Evolutionary conservation across 495 filamentous ascomycete genomes (phyloP).

Genomic region (Tuber indicum): DNA sequence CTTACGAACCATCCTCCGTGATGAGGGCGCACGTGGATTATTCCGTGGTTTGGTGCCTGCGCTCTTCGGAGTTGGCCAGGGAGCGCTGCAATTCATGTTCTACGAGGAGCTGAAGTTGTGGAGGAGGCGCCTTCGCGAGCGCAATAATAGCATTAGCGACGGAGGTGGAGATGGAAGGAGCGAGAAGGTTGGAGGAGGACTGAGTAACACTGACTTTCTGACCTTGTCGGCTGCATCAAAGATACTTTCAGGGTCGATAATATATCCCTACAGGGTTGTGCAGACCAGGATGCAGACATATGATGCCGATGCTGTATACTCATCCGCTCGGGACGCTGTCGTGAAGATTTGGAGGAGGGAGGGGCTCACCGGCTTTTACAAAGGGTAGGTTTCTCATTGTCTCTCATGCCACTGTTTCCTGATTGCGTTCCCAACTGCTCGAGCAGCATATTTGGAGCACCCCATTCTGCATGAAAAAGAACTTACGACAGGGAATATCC

Average conservation of each 20-base stretch:
- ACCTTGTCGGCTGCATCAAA: constrained; percentile 75
- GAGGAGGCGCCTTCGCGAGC: constrained; percentile 38
- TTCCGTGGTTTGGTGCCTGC: constrained; percentile 78
- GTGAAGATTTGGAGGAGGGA: constrained; percentile 68
- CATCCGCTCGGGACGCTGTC: constrained; percentile 63
- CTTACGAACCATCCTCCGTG: constrained; percentile 53
- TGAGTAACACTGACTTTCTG: constrained; percentile 71
- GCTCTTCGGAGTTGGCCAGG: constrained; percentile 85
- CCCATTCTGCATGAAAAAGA: background rate
- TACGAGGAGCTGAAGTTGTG: constrained; percentile 79
- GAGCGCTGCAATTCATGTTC: constrained; percentile 90
- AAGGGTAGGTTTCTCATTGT: constrained; percentile 50
- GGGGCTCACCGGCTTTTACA: constrained; percentile 81
- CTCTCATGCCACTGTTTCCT: constrained; percentile 19
- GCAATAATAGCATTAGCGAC: constrained; percentile 8
- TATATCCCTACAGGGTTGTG: constrained; percentile 92
- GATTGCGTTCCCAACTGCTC: constrained; percentile 6
- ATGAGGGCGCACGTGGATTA: constrained; percentile 70
- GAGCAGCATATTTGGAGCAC: background rate
- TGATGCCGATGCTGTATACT: constrained; percentile 64
- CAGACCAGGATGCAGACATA: constrained; percentile 82
- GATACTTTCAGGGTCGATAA: constrained; percentile 73
- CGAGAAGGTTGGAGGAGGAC: constrained; percentile 37
- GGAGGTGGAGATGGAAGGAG: constrained; percentile 22
- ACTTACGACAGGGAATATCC: background rate